A percentile compares a stretch with the other conserved stretches of the same genome.
phyloP scores from a whole-genome alignment of 305 asterid species.

The Ilex paraguariensis region DNA sequence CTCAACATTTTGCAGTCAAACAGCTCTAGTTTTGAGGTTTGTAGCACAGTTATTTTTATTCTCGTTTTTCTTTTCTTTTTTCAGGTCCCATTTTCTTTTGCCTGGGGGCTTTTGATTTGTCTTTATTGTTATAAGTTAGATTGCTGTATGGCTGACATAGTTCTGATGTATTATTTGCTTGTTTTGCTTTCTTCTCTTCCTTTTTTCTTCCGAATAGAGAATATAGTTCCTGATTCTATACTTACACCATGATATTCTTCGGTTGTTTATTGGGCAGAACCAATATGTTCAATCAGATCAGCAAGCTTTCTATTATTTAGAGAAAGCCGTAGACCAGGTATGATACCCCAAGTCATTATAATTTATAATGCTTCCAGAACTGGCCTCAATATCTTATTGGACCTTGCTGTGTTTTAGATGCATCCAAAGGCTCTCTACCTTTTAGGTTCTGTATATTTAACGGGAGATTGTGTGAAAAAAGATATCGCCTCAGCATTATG shows the following conservation, averaged over 20 bases:
- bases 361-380: background rate
- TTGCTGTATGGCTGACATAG: background rate
- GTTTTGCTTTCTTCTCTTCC: background rate
- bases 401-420: slow-evolving; percentile 44
- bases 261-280: slow-evolving; percentile 42
- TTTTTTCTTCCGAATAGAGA: background rate
- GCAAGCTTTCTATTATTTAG: slow-evolving; percentile 77
- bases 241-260: slow-evolving; percentile 1
- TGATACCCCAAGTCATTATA: slow-evolving; percentile 3
- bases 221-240: background rate
- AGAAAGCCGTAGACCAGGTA: slow-evolving; percentile 92
- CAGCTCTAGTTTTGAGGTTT: no score
- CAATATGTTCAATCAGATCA: slow-evolving; percentile 78
- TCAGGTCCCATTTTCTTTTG: no score
- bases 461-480: slow-evolving; percentile 88
- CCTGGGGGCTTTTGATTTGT: no score
- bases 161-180: background rate
- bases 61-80: no score
- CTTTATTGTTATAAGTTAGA: background rate
- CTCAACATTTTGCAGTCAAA: no score
- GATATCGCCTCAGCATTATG: slow-evolving; percentile 82
- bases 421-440: slow-evolving; percentile 96
- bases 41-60: no score
- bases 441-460: slow-evolving; percentile 75
- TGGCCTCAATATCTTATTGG: slow-evolving; percentile 15